Percentiles rank a stretch among this genome's conserved stretches.
These are phyloP conservation scores for Ascochyta pisi DNA, from an alignment of 2,329 filamentous ascomycete genomes.

Conservation along the genomic window DNA sequence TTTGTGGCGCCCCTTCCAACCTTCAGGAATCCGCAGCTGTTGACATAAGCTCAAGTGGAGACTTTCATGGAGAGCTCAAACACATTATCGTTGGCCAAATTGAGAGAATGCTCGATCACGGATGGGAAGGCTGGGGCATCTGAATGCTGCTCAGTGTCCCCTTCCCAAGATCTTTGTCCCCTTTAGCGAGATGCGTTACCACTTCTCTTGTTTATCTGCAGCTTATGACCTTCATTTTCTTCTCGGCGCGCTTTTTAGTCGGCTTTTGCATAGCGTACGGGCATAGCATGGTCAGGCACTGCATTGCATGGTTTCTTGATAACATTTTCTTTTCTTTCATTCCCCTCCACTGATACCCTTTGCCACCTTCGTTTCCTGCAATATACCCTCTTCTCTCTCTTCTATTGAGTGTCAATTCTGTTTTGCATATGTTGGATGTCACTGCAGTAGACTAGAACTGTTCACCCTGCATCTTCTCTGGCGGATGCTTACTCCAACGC, in stretches of 20 bases:
- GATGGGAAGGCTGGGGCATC: conserved; percentile 42
- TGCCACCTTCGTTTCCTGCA: not conserved
- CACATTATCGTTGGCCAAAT: conserved; percentile 36
- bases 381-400: conserved; percentile 6
- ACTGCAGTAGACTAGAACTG: not conserved
- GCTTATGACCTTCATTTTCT: not conserved
- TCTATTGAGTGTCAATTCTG: not conserved
- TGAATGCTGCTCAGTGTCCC: conserved; percentile 8
- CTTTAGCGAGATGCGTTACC: not conserved
- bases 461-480: too few species aligned
- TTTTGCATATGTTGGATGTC: not conserved
- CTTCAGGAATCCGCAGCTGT: conserved; percentile 5
- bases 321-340: not conserved
- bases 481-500: too few species aligned
- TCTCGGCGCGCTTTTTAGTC: not conserved
- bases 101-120: conserved; percentile 37
- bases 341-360: not conserved
- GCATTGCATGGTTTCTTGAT: not conserved
- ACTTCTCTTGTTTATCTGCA: not conserved
- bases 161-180: not conserved
- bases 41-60: conserved; percentile 22
- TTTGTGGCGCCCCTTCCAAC: conserved; percentile 23
- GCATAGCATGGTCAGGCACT: not conserved
- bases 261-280: not conserved
- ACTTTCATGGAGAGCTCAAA: conserved; percentile 40